These are phyloP conservation scores for Scorias spongiosa DNA, from an alignment of 2,329 filamentous ascomycete species.

Conservation along the genomic window DNA sequence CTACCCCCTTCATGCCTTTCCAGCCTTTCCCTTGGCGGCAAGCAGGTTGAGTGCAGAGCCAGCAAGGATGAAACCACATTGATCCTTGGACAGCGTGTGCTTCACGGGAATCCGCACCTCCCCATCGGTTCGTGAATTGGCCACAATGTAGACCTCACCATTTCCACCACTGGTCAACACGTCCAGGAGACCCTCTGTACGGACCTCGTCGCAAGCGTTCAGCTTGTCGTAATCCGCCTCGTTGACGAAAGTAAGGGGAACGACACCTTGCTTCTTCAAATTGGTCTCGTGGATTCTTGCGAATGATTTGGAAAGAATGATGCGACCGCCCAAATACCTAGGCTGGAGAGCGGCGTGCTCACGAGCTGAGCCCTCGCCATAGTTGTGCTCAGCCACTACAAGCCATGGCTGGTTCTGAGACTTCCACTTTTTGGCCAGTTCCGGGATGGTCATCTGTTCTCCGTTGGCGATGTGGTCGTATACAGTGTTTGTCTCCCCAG, in stretches of 20 bases:
- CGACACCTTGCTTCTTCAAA: slow-evolving; percentile 92
- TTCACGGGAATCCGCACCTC: slow-evolving; percentile 60
- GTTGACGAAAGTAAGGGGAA: slow-evolving; percentile 80
- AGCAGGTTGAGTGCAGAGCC: slow-evolving; percentile 87
- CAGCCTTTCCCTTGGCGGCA: slow-evolving; percentile 39
- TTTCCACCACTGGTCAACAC: slow-evolving; percentile 64
- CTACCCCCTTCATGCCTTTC: not conserved
- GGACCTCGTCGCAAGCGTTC: slow-evolving; percentile 66
- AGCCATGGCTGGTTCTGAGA: slow-evolving; percentile 64
- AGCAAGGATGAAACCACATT: slow-evolving; percentile 81
- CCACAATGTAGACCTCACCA: slow-evolving; percentile 54
- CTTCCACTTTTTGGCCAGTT: slow-evolving; percentile 75
- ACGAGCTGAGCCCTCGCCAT: slow-evolving; percentile 77
- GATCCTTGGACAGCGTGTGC: slow-evolving; percentile 78
- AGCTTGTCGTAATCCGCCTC: slow-evolving; percentile 80
- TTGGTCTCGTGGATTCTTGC: slow-evolving; percentile 92
- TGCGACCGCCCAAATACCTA: slow-evolving; percentile 70
- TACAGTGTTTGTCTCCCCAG: slow-evolving; percentile 79
- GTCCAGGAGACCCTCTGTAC: slow-evolving; percentile 69
- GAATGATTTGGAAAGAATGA: slow-evolving; percentile 77
- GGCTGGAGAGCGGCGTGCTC: slow-evolving; percentile 86
- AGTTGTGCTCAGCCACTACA: slow-evolving; percentile 95
- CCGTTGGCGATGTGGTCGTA: slow-evolving; percentile 54
- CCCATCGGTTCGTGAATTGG: slow-evolving; percentile 34
- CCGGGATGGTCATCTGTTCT: slow-evolving; percentile 51